Evolutionary conservation across 495 filamentous ascomycete genomes (phyloP), one percentile per base, ranked within the genome.

Genomic region (Penicillium coffeae): DNA sequence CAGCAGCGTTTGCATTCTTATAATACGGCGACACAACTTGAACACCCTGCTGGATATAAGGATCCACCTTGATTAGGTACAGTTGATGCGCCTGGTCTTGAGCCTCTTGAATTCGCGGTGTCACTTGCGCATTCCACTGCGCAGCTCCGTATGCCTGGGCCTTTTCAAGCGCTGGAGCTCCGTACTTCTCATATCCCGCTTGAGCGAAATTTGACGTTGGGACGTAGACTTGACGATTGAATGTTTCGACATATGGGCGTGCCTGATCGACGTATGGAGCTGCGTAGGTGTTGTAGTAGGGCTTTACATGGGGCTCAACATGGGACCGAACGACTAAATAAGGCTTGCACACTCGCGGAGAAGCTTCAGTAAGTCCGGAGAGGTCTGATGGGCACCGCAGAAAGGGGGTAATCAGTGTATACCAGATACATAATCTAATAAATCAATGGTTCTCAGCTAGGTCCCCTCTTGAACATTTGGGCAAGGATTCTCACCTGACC

Each of bases 281-380:
- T 5, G 84, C 84, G 56, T 96, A 96, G 25, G 76, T 59, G 50
- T 91, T 72, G 63, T 96, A 97, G 69, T 96, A 96, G 18, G 94
- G 94, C 38, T 82, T 74, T 27, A 94, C 54, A 61, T 93, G 84
- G 7, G 94, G 93, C 21, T 79, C 67, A 38, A 89, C 69, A 33
- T 85, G 75, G 2, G 84, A 78, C 47, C 83, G 83, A 42, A 81
- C 69, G 40, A 83, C 74, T 42, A 96, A 79, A 60, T 92, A 94
- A 3, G 88, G 87, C 59, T 84, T 85, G 75, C 94, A 99, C 22
- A 97, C 81, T 41, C 68, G 74, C 2, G 92, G 89, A 9, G 90
- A 90, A 18, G 74, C 65, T 20, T 86, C 78, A 38, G 77, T 83
- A 58, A 92, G 72, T 2, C 79, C 78, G 15, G 82, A 75, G 42